Evolutionary conservation across 2,329 filamentous ascomycete genomes (phyloP).

Genomic region (Neonectria punicea): DNA sequence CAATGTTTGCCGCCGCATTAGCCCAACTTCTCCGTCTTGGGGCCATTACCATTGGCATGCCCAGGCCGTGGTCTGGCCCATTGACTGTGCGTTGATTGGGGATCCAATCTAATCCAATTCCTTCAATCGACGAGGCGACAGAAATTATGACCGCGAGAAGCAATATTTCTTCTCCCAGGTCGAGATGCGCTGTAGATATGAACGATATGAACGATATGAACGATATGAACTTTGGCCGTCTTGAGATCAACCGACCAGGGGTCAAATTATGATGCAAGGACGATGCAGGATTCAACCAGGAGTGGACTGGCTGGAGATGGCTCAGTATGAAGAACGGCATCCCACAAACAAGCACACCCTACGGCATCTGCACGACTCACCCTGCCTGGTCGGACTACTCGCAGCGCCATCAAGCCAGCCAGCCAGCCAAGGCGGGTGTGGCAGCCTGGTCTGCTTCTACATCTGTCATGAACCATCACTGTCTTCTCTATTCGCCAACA

Average conservation of each 20-base stretch:
- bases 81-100: slow-evolving; percentile 12
- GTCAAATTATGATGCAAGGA: not conserved
- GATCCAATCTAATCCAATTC: slow-evolving; percentile 8
- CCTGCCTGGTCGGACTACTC: slow-evolving; percentile 7
- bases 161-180: not conserved
- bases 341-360: not conserved
- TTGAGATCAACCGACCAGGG: not conserved
- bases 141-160: not conserved
- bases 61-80: not conserved
- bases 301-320: not conserved
- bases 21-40: slow-evolving; percentile 8
- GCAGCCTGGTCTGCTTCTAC: slow-evolving; percentile 7
- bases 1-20: slow-evolving; percentile 25
- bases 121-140: not conserved
- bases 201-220: not conserved
- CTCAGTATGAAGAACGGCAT: not conserved
- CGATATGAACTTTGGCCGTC: not conserved
- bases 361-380: not conserved
- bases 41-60: not conserved
- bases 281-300: not conserved
- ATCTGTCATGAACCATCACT: slow-evolving; percentile 3
- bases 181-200: not conserved
- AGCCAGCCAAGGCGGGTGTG: slow-evolving; percentile 18
- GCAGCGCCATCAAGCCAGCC: slow-evolving; percentile 2
- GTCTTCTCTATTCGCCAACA: not conserved